phyloP scores from a whole-genome alignment of 2,329 filamentous ascomycete genomes.

The Myriosclerotinia duriaeana region DNA sequence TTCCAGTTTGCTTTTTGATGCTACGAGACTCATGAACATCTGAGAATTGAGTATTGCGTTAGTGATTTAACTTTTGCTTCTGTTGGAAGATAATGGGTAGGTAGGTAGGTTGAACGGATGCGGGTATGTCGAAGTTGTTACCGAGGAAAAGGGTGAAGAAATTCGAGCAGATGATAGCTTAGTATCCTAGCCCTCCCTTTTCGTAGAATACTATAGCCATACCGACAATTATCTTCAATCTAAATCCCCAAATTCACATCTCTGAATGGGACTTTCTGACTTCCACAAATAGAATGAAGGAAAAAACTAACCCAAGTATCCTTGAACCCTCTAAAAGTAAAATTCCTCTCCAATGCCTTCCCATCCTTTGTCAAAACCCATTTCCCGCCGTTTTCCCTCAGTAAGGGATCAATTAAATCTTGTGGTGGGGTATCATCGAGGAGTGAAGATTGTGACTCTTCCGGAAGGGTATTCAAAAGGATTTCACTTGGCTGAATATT shows the following conservation, averaged over 20 bases:
- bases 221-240: neutral
- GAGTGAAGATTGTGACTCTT: no score
- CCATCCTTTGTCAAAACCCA: conserved; percentile 55
- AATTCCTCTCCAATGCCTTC: conserved; percentile 57
- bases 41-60: conserved; percentile 38
- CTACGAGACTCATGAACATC: conserved; percentile 75
- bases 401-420: neutral
- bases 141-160: neutral
- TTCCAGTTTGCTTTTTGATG: conserved; percentile 63
- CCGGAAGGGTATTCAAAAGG: no score
- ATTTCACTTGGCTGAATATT: neutral
- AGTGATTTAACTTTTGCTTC: neutral
- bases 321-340: conserved; percentile 64
- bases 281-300: neutral
- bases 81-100: neutral
- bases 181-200: neutral
- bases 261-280: no score
- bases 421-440: no score
- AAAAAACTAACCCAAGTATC: conserved; percentile 59
- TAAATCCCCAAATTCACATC: neutral
- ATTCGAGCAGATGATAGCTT: neutral
- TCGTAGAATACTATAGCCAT: neutral
- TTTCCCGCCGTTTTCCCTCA: conserved; percentile 35
- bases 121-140: neutral
- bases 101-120: neutral